Evolutionary conservation across 129 eudicot species (phyloP), one percentile per base, ranked within the genome.

Genomic region (Pulicaria dysenterica): DNA sequence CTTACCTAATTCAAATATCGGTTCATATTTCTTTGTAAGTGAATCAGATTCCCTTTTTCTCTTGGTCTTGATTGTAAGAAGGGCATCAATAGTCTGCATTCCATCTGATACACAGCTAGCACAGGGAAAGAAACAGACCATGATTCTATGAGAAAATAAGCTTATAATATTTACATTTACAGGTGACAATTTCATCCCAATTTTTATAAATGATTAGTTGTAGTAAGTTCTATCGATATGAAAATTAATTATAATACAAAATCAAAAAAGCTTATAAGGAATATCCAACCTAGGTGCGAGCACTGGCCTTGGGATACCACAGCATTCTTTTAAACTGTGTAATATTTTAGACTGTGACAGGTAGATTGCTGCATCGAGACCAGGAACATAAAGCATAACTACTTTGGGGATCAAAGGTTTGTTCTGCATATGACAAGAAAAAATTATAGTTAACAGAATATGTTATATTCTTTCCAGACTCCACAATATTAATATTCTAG

Each of bases 61-160:
- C 78, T 90, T 90, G 19, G 79, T 46, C 79, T 81, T 86, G 85
- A 96, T 83, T 6, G 97, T 95, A 78, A 95, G 96, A 74, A 95
- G 99, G 57, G 91, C 79, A 81, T 95, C 99, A 70, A 95, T 73
- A 43, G 97, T 84, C 86, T 88, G 97, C 86, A 88, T 83, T 75
- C 96, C 97, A 84, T 95, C 96, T 86, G 95, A 86, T 90, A 86
- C 85, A 80, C 97, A 94, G 88, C 99, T 94, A 89, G 83, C 82
- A 82, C 64, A 80, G 36, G 73, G 39, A 3, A 38, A 43, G 73
- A 39, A 43, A 69, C 47, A 61, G 11, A 77, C 37, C 64, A 78
- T 68, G 47, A 69, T 47, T 72, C 60, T 13, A 50, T 56, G 55
- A 57, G 65, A 67, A 75, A 34, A 13, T n/a, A 38, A 67, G 16